Evolutionary conservation across 192 early-diverging fungal genomes (phyloP).

Genomic region (Gonapodya sp.): DNA sequence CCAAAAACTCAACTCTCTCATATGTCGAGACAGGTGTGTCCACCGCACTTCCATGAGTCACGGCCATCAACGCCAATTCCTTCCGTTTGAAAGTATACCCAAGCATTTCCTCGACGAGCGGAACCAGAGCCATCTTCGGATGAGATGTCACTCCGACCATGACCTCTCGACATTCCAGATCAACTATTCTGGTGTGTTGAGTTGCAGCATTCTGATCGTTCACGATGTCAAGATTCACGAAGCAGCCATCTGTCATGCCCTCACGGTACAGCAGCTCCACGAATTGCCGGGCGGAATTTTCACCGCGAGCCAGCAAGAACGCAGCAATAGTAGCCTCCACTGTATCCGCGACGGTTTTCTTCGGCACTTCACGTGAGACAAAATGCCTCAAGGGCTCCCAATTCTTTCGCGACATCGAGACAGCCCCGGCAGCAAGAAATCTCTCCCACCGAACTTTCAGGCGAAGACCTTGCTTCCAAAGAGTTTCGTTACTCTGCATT

Average conservation of each 20-base stretch:
- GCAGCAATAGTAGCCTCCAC: not conserved
- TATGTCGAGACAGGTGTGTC: not conserved
- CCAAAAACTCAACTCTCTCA: not conserved
- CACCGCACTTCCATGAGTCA: not conserved
- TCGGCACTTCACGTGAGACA: not conserved
- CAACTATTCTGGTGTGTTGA: not conserved
- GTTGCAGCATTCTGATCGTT: not conserved
- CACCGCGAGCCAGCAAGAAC: not conserved
- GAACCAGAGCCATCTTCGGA: constrained; percentile 2
- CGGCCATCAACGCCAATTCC: not conserved
- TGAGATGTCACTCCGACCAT: not conserved
- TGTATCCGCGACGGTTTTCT: constrained; percentile 3
- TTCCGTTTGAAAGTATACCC: constrained; percentile 8
- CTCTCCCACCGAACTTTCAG: not conserved
- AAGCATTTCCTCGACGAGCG: not conserved
- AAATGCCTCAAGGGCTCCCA: not conserved
- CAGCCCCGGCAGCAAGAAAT: not conserved
- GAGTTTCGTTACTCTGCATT: not conserved
- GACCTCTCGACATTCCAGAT: not conserved
- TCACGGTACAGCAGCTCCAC: not conserved
- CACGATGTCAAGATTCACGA: not conserved
- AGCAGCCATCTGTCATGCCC: not conserved
- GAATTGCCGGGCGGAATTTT: not conserved
- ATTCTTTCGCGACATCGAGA: not conserved
- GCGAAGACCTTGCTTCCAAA: not conserved